phyloP scores from a whole-genome alignment of 345 rosid genomes.

The Aegle marmelos region DNA sequence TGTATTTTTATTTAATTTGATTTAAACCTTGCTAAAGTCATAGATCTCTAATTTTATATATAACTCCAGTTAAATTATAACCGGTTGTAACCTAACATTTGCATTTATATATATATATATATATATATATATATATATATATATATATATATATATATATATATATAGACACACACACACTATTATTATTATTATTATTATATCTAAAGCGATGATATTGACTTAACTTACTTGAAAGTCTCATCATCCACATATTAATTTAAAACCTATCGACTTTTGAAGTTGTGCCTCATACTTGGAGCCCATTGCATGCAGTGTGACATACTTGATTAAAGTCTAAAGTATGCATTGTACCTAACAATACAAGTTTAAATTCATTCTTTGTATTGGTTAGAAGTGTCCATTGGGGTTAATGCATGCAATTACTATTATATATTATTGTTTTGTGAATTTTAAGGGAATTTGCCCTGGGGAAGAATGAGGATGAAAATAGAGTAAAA shows the following conservation, averaged over 20 bases:
- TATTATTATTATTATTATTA: no score
- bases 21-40: no score
- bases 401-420: neutral
- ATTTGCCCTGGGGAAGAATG: no score
- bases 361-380: neutral
- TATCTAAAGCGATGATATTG: neutral
- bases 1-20: no score
- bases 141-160: no score
- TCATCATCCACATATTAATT: neutral
- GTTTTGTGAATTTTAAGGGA: neutral
- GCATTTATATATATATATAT: no score
- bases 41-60: no score
- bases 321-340: neutral
- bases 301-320: slow-evolving; percentile 3
- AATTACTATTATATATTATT: neutral
- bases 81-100: no score
- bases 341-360: neutral
- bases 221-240: neutral
- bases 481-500: no score
- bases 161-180: no score
- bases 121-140: no score
- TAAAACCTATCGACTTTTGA: neutral
- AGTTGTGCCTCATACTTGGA: slow-evolving; percentile 19
- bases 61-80: no score
- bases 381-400: neutral